Evolutionary conservation across 257 asterid genomes (phyloP).

Genomic region (Euphrasia confusa): DNA sequence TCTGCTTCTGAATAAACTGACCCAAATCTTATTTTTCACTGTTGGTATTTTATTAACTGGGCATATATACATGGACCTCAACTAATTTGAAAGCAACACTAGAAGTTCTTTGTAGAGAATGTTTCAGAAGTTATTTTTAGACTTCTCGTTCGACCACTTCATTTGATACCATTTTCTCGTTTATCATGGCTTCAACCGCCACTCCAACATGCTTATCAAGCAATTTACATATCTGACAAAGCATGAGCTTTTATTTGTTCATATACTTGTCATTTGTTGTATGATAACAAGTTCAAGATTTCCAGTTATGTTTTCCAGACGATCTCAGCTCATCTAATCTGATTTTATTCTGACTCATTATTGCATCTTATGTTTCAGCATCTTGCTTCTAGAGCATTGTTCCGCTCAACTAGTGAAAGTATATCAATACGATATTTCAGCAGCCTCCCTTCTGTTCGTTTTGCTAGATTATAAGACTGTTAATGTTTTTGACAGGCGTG

Average conservation of each 20-base stretch:
- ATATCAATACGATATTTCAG: constrained; percentile 6
- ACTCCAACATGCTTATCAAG: not conserved
- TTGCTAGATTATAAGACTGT: constrained; percentile 22
- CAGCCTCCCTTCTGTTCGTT: constrained; percentile 13
- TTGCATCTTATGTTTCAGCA: constrained; percentile 4
- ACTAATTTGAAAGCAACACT: not conserved
- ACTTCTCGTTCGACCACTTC: constrained; percentile 2
- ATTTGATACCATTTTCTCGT: not conserved
- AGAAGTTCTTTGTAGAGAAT: not conserved
- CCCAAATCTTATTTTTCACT: not conserved
- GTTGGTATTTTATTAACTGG: not conserved
- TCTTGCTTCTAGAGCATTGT: not conserved
- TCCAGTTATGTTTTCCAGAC: not conserved
- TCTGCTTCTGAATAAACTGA: constrained; percentile 6
- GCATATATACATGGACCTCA: not conserved
- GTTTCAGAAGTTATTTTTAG: constrained; percentile 5
- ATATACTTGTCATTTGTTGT: not conserved
- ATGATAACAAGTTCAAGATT: not conserved
- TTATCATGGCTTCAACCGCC: constrained; percentile 1
- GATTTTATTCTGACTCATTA: not conserved
- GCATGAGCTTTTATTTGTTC: not conserved
- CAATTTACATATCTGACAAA: not conserved
- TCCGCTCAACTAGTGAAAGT: not conserved
- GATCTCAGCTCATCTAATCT: not conserved
- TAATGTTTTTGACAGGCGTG: constrained; percentile 47